phyloP scores from a whole-genome alignment of 2,329 filamentous ascomycete genomes.

The Monosporascus sp. region DNA sequence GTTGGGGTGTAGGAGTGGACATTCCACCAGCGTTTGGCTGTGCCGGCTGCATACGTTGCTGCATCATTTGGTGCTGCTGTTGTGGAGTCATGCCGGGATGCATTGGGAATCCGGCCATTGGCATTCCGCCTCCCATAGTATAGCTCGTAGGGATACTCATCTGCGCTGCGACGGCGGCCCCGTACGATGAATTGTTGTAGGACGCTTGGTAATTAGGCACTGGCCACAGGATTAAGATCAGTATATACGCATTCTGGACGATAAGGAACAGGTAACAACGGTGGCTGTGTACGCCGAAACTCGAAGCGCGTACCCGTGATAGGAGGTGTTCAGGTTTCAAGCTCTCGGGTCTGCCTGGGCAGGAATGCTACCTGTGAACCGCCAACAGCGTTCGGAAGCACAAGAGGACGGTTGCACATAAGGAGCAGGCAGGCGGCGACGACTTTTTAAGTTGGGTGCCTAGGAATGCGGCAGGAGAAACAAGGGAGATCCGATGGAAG shows the following conservation, averaged over 20 bases:
- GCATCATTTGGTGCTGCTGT: conserved; percentile 38
- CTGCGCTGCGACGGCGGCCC: conserved; percentile 45
- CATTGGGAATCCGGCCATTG: conserved; percentile 53
- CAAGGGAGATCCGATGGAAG: conserved; percentile 15
- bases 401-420: neutral
- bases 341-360: conserved; percentile 5
- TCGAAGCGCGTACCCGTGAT: too few relatives aligned
- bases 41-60: conserved; percentile 34
- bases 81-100: conserved; percentile 45
- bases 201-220: conserved; percentile 54
- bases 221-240: conserved; percentile 29
- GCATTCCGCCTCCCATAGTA: conserved; percentile 46
- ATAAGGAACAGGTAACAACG: conserved; percentile 9
- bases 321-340: neutral
- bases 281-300: conserved; percentile 10
- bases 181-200: conserved; percentile 54
- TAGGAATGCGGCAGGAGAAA: conserved; percentile 10
- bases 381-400: conserved; percentile 9
- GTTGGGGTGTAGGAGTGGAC: conserved; percentile 32
- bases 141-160: conserved; percentile 46
- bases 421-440: neutral
- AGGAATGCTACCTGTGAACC: conserved; percentile 7
- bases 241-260: conserved; percentile 14
- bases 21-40: conserved; percentile 31
- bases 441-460: conserved; percentile 4